phyloP scores from a whole-genome alignment of 768 basidiomycete species.

The Tricholoma hemisulphureum region DNA sequence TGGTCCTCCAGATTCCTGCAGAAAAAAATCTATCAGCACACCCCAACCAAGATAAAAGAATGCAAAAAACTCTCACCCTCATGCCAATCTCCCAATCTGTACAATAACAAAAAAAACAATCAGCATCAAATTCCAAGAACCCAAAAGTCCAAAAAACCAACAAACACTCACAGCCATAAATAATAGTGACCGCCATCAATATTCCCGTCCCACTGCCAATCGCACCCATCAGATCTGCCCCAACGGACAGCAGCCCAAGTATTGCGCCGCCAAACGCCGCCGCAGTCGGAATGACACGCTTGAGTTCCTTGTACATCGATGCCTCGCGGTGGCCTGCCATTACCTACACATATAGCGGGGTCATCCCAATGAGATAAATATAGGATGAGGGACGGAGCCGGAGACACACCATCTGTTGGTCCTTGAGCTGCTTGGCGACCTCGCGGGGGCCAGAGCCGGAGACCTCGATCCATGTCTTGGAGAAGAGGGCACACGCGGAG shows the following conservation, averaged over 20 bases:
- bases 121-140: slow-evolving; percentile 3
- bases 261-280: slow-evolving; percentile 98
- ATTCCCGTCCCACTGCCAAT: slow-evolving; percentile 96
- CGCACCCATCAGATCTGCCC: slow-evolving; percentile 93
- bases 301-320: slow-evolving; percentile 99
- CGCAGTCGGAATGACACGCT: slow-evolving; percentile 95
- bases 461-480: slow-evolving; percentile 99
- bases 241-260: slow-evolving; percentile 85
- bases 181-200: slow-evolving; percentile 96
- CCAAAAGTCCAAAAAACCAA: slow-evolving; percentile 7
- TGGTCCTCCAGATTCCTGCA: slow-evolving; percentile 71
- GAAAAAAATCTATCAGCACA: background rate
- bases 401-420: slow-evolving; percentile 85
- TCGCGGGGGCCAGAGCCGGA: slow-evolving; percentile 95
- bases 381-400: background rate
- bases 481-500: slow-evolving; percentile 93
- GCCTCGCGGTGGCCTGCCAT: slow-evolving; percentile 93
- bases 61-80: slow-evolving; percentile 39
- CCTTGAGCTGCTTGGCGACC: slow-evolving; percentile 97
- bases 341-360: slow-evolving; percentile 39
- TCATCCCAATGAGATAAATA: background rate
- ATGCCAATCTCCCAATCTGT: slow-evolving; percentile 95
- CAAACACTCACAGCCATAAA: slow-evolving; percentile 76
- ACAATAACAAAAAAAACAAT: slow-evolving; percentile 6
- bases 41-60: background rate